Evolutionary conservation across 306 rosid genomes (phyloP).

Genomic region (Cucurbita pepo): DNA sequence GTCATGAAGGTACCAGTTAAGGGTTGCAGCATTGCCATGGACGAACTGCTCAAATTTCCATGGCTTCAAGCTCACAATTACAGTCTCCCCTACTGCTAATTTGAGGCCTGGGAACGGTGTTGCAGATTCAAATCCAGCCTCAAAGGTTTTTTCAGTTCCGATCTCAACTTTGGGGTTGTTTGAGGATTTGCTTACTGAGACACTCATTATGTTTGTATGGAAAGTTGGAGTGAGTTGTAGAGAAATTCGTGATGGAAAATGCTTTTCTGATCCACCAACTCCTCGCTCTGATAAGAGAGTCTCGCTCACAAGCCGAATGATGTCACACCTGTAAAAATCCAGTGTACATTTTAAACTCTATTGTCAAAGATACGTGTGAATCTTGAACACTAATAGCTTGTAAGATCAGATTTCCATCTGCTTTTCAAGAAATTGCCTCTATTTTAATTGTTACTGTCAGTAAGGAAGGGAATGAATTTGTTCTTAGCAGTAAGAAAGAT

Average conservation of each 20-base stretch:
- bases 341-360: background rate
- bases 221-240: slow-evolving; percentile 56
- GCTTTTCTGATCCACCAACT: slow-evolving; percentile 66
- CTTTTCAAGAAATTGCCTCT: background rate
- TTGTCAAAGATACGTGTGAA: background rate
- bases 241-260: slow-evolving; percentile 74
- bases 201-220: slow-evolving; percentile 46
- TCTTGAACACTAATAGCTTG: background rate
- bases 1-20: slow-evolving; percentile 83
- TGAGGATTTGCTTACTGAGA: slow-evolving; percentile 78
- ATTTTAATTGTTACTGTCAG: background rate
- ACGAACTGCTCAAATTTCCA: slow-evolving; percentile 89
- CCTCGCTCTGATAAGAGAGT: slow-evolving; percentile 56
- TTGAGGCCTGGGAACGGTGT: slow-evolving; percentile 38
- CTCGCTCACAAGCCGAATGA: slow-evolving; percentile 50
- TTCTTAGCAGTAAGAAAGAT: background rate
- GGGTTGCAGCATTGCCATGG: slow-evolving; percentile 53
- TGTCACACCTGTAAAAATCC: slow-evolving; percentile 39
- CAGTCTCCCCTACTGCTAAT: slow-evolving; percentile 50
- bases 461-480: background rate
- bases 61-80: slow-evolving; percentile 49
- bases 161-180: slow-evolving; percentile 55
- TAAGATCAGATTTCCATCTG: background rate
- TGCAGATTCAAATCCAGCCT: slow-evolving; percentile 58
- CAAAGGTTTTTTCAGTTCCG: slow-evolving; percentile 49